phyloP scores from a whole-genome alignment of 2,329 filamentous ascomycete species.

The Exophiala dermatitidis region DNA sequence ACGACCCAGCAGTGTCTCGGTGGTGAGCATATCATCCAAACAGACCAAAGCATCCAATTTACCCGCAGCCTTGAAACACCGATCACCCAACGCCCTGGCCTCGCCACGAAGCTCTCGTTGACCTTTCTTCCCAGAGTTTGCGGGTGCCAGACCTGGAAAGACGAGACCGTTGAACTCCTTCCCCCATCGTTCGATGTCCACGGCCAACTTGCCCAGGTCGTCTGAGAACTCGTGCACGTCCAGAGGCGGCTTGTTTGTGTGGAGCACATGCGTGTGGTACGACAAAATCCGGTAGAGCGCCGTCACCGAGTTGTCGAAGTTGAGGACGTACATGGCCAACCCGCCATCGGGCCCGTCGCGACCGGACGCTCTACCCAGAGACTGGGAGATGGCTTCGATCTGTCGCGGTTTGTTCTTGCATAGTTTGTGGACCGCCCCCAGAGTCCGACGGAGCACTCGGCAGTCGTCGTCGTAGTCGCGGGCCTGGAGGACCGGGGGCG shows the following conservation, averaged over 20 bases:
- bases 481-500: background rate
- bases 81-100: background rate
- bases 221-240: conserved; percentile 1
- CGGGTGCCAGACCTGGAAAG: background rate
- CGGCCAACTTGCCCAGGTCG: background rate
- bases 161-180: background rate
- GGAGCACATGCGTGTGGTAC: background rate
- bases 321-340: conserved; percentile 1
- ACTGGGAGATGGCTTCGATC: conserved; percentile 1
- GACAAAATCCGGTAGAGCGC: conserved; percentile 1
- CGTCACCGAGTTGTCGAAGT: conserved; percentile 1
- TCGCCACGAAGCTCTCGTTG: background rate
- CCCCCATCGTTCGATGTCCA: conserved; percentile 5
- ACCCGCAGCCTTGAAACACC: background rate
- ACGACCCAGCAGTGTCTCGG: background rate
- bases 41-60: conserved; percentile 2
- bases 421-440: conserved; percentile 2
- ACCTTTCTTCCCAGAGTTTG: background rate
- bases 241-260: background rate
- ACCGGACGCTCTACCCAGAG: background rate
- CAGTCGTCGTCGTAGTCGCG: conserved; percentile 5
- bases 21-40: background rate
- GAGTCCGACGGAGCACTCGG: conserved; percentile 1
- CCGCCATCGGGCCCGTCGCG: background rate
- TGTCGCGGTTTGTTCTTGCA: conserved; percentile 1